phyloP scores from a whole-genome alignment of 2,329 filamentous ascomycete species.

The Aspergillus puulaauensis region DNA sequence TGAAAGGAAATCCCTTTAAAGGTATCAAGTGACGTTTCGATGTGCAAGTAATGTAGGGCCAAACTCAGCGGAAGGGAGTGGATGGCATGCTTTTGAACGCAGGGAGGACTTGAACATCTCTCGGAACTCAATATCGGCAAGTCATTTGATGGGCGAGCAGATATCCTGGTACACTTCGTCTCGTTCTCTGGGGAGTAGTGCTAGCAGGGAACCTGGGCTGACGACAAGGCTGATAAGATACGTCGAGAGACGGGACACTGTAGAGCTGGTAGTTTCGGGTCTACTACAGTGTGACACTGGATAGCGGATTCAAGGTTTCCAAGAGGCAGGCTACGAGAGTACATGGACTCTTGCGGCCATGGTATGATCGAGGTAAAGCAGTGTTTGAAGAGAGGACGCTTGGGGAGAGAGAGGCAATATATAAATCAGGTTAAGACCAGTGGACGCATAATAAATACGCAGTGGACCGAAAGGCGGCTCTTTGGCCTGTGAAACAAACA shows the following conservation, averaged over 20 bases:
- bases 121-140: constrained; percentile 2
- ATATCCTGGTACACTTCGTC: background rate
- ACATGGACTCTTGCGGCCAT: constrained; percentile 1
- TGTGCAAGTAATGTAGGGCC: constrained; percentile 14
- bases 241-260: background rate
- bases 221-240: background rate
- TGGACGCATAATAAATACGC: background rate
- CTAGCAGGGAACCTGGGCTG: background rate
- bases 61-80: constrained; percentile 15
- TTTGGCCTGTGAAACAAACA: background rate
- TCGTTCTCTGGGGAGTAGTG: background rate
- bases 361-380: background rate
- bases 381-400: background rate
- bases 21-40: constrained; percentile 3
- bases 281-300: background rate
- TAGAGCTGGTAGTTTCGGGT: background rate
- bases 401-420: background rate
- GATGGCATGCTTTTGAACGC: constrained; percentile 21
- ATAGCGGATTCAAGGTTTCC: background rate
- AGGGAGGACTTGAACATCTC: constrained; percentile 17
- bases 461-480: background rate
- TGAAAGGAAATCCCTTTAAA: background rate
- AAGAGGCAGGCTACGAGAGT: constrained; percentile 1
- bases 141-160: background rate
- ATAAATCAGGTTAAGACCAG: background rate